Conservation (phyloP, 2,329 filamentous ascomycete genomes). For the Botryotinia convoluta region DNA sequence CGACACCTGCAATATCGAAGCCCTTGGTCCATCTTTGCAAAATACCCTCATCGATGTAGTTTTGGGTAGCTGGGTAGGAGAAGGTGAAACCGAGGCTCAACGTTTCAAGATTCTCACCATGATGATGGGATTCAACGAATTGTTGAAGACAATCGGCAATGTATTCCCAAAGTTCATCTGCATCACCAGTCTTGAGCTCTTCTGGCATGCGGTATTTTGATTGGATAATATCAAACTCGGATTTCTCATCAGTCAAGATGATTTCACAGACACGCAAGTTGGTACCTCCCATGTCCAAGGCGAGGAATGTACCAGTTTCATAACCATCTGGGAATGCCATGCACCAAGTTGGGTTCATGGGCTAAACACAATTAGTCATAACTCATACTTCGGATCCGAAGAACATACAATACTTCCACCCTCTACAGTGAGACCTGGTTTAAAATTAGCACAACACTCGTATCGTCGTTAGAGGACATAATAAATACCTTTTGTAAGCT, state of each 20-base stretch:
- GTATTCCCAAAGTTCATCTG: conserved; percentile 91
- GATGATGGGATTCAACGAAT: conserved; percentile 84
- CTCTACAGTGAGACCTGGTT: conserved; percentile 72
- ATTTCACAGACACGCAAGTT: conserved; percentile 95
- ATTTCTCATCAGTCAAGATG: conserved; percentile 79
- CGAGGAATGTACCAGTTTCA: conserved; percentile 83
- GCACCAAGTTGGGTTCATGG: conserved; percentile 98
- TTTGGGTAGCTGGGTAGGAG: conserved; percentile 89
- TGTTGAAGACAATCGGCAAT: conserved; percentile 89
- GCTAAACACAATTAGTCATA: conserved; percentile 49
- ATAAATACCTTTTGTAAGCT: conserved; percentile 74
- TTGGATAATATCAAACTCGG: conserved; percentile 91
- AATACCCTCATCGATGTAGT: conserved; percentile 89
- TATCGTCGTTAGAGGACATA: background rate
- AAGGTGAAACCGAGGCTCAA: conserved; percentile 92
- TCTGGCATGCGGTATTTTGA: conserved; percentile 95
- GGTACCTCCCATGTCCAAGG: conserved; percentile 93
- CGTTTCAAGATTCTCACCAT: conserved; percentile 59
- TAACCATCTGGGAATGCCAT: conserved; percentile 84
- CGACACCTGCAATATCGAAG: conserved; percentile 89
- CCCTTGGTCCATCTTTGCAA: conserved; percentile 97
- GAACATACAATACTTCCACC: conserved; percentile 85
- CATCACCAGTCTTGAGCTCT: conserved; percentile 80
- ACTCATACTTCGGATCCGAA: conserved; percentile 22
- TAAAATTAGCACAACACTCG: conserved; percentile 19